These are phyloP conservation scores for Babesia microti DNA, from an alignment of 169 alveolate genomes.

Conservation along the genomic window DNA sequence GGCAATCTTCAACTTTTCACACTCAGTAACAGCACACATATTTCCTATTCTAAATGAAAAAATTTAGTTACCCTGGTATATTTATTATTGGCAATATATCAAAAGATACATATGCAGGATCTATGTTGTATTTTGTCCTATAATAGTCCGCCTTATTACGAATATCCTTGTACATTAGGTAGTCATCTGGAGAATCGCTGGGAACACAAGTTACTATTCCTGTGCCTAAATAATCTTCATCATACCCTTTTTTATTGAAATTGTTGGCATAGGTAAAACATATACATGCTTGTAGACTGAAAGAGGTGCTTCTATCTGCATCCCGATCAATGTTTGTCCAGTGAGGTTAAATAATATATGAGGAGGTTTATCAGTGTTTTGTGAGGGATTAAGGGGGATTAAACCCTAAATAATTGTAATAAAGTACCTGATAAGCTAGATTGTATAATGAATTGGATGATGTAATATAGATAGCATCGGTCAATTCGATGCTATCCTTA, in stretches of 20 bases:
- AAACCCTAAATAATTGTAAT: neutral
- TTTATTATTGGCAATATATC: conserved; percentile 83
- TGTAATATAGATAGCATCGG: conserved; percentile 50
- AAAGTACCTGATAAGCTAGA: conserved; percentile 86
- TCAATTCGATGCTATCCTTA: conserved; percentile 36
- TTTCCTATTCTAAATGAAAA: conserved; percentile 22
- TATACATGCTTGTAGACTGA: conserved; percentile 79
- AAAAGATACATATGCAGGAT: conserved; percentile 59
- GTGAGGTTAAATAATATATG: too few species aligned
- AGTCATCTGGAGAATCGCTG: conserved; percentile 99
- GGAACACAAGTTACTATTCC: conserved; percentile 99
- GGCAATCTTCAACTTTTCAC: conserved; percentile 65
- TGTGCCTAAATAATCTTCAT: conserved; percentile 72
- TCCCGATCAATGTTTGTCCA: conserved; percentile 87
- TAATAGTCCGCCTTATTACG: conserved; percentile 71
- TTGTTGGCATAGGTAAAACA: conserved; percentile 93
- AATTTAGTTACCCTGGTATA: conserved; percentile 65
- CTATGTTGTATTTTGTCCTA: conserved; percentile 56
- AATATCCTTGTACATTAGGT: conserved; percentile 84
- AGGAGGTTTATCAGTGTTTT: too few species aligned
- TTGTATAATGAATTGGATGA: conserved; percentile 63
- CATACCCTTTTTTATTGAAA: conserved; percentile 85
- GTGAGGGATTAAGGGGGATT: too few species aligned
- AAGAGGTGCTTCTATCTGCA: conserved; percentile 84
- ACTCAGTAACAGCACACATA: conserved; percentile 63